phyloP scores from a whole-genome alignment of 352 stramenopile genomes.

The Phytophthora litchii region DNA sequence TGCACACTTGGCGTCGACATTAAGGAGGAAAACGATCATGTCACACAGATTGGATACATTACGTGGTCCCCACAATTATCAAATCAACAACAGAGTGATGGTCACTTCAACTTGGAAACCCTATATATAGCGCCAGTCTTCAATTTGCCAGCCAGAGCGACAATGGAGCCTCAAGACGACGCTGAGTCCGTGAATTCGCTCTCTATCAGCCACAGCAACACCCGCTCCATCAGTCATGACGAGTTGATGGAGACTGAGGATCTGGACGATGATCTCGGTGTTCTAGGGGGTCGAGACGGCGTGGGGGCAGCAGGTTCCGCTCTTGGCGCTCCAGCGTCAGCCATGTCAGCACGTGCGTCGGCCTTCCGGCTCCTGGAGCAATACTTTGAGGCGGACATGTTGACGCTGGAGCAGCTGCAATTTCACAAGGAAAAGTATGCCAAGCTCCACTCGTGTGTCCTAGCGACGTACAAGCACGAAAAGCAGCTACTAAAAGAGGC shows the following conservation, averaged over 20 bases:
- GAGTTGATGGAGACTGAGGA: constrained; percentile 11
- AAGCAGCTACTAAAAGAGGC: constrained; percentile 81
- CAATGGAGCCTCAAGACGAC: constrained; percentile 18
- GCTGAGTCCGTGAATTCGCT: constrained; percentile 9
- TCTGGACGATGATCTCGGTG: constrained; percentile 14
- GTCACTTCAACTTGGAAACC: constrained; percentile 30
- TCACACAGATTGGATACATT: constrained; percentile 25
- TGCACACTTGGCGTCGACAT: constrained; percentile 30
- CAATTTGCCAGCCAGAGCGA: background rate
- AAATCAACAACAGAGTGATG: constrained; percentile 21
- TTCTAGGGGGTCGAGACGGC: constrained; percentile 1
- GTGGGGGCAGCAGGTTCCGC: constrained; percentile 10
- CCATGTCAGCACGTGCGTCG: constrained; percentile 63
- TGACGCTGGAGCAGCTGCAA: constrained; percentile 78
- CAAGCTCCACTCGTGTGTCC: constrained; percentile 68
- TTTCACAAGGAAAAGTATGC: constrained; percentile 86
- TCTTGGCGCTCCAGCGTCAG: constrained; percentile 33
- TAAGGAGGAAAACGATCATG: constrained; percentile 1
- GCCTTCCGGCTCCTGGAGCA: constrained; percentile 82
- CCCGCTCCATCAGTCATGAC: constrained; percentile 11
- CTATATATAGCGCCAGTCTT: constrained; percentile 17
- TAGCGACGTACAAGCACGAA: constrained; percentile 85
- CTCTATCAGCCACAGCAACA: constrained; percentile 16
- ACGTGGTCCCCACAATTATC: constrained; percentile 16
- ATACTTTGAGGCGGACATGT: constrained; percentile 86